Evolutionary conservation across 2,329 filamentous ascomycete genomes (phyloP).

Genomic region (Penicillium polonicum): DNA sequence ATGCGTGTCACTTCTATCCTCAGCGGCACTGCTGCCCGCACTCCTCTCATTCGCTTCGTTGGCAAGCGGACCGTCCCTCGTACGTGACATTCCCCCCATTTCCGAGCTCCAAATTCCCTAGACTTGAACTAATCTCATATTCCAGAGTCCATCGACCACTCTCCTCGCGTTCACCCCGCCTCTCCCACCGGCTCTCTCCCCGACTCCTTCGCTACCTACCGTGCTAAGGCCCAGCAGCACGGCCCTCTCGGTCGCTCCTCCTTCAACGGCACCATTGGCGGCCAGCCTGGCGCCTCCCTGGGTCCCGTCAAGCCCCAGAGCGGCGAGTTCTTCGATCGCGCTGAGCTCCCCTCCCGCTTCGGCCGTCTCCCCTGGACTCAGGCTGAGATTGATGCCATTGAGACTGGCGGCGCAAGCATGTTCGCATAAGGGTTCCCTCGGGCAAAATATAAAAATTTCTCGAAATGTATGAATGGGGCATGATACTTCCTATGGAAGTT

Average conservation of each 20-base stretch:
- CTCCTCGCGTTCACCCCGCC: conserved; percentile 59
- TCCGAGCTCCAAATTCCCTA: background rate
- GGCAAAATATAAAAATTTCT: conserved; percentile 1
- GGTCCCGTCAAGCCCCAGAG: conserved; percentile 68
- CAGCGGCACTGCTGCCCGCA: conserved; percentile 42
- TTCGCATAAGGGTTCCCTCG: conserved; percentile 44
- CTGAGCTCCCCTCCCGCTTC: conserved; percentile 83
- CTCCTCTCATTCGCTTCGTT: conserved; percentile 52
- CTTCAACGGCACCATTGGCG: conserved; percentile 53
- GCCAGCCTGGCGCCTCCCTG: conserved; percentile 65
- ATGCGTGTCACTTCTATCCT: conserved; percentile 47
- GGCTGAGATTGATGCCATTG: conserved; percentile 91
- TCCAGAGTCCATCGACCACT: conserved; percentile 51
- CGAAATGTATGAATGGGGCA: conserved; percentile 22
- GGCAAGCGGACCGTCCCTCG: conserved; percentile 48
- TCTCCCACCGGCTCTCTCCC: conserved; percentile 57
- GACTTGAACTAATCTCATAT: conserved; percentile 15
- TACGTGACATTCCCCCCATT: conserved; percentile 28
- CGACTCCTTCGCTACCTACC: conserved; percentile 62
- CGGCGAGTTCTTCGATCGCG: conserved; percentile 84
- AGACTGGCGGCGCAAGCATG: conserved; percentile 81
- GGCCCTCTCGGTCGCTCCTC: conserved; percentile 53
- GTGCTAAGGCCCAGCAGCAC: conserved; percentile 63
- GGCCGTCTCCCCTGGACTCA: conserved; percentile 69
- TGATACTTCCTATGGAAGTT: conserved; percentile 22